Percentiles rank a stretch among this genome's conserved stretches.
Evolutionary conservation across 441 rosid species (phyloP).

Genomic region (Syzygium syzygioides): DNA sequence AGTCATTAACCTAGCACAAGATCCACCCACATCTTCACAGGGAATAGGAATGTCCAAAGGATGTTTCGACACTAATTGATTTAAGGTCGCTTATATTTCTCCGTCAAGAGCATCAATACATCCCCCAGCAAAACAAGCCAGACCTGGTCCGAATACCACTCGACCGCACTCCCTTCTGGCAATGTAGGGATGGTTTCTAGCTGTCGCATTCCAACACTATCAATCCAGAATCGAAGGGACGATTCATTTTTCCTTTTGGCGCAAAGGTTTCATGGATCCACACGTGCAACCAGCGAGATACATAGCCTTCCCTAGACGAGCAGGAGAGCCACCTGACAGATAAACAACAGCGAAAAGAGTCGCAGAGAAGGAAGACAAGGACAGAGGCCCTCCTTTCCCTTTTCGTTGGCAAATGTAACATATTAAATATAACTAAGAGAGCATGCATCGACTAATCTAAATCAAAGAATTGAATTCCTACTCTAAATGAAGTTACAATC

Average conservation of each 20-base stretch:
- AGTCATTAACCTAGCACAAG: not conserved
- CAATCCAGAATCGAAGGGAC: not conserved
- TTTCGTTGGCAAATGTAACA: not conserved
- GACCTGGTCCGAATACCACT: not conserved
- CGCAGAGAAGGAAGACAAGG: not conserved
- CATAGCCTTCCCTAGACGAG: not conserved
- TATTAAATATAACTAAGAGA: not conserved
- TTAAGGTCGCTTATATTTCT: not conserved
- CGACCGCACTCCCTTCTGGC: not conserved
- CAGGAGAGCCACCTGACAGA: not conserved
- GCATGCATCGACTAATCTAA: not conserved
- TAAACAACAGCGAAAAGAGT: not conserved
- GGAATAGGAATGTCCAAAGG: not conserved
- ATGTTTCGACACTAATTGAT: not conserved
- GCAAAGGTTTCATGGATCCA: not conserved
- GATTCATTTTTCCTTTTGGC: not conserved
- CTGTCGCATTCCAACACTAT: not conserved
- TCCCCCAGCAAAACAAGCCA: not conserved
- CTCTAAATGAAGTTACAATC: not conserved
- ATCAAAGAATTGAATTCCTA: not conserved
- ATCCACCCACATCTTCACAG: not conserved
- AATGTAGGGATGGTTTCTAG: not conserved
- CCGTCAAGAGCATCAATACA: not conserved
- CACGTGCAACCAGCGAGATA: not conserved
- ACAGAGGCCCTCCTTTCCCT: not conserved